Conservation (phyloP, 2,329 filamentous ascomycete genomes). For the Tolypocladium paradoxum region DNA sequence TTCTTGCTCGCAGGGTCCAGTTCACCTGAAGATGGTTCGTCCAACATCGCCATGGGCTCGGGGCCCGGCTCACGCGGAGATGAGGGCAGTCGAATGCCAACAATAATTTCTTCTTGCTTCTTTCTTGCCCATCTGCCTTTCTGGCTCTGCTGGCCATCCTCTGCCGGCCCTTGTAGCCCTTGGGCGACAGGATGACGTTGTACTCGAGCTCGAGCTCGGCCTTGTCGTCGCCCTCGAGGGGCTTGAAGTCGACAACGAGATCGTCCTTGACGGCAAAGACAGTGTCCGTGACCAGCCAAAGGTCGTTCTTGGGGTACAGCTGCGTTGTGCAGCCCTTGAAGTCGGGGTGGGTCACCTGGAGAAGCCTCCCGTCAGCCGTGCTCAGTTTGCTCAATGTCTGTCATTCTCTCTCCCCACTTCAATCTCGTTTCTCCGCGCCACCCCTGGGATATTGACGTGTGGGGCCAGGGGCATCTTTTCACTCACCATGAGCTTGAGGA, state of each 20-base stretch:
- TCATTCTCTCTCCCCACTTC: not conserved
- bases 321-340: constrained; percentile 67
- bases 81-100: not conserved
- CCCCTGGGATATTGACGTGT: not conserved
- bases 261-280: constrained; percentile 45
- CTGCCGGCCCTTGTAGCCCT: constrained; percentile 29
- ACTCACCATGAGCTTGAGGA: constrained; percentile 33
- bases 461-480: not conserved
- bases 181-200: constrained; percentile 32
- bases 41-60: not conserved
- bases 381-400: not conserved
- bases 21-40: not conserved
- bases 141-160: not conserved
- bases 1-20: not conserved
- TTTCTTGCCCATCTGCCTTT: not conserved
- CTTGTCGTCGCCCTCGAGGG: constrained; percentile 26
- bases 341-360: constrained; percentile 42
- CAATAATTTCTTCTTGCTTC: not conserved
- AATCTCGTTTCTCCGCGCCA: not conserved
- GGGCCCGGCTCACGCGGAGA: not conserved
- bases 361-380: not conserved
- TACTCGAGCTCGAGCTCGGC: constrained; percentile 28
- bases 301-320: constrained; percentile 60
- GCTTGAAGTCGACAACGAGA: constrained; percentile 38
- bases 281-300: constrained; percentile 42